A percentile compares a stretch with the other conserved stretches of the same genome.
phyloP scores from a whole-genome alignment of 495 filamentous ascomycete genomes.

The Cetradonia linearis region DNA sequence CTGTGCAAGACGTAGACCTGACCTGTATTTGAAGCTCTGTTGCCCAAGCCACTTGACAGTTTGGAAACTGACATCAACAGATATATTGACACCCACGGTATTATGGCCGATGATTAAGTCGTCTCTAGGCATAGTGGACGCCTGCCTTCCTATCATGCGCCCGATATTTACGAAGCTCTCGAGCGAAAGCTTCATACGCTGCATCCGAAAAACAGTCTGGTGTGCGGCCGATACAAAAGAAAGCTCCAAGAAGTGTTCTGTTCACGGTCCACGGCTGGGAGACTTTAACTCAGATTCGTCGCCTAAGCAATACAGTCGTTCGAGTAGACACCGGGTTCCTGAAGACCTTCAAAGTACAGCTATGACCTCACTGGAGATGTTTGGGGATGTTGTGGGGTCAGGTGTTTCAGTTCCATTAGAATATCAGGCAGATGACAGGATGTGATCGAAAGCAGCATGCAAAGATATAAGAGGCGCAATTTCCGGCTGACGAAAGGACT shows the following conservation, averaged over 20 bases:
- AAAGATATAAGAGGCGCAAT: too few relatives aligned
- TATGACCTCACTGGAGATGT: background rate
- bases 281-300: background rate
- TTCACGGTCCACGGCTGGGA: background rate
- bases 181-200: background rate
- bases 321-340: background rate
- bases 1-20: background rate
- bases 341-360: background rate
- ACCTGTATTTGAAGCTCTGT: background rate
- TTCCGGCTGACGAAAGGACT: background rate
- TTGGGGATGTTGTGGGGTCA: background rate
- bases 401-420: background rate
- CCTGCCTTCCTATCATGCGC: constrained; percentile 8
- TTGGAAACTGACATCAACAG: background rate
- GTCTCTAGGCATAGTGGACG: background rate
- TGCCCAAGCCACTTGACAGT: background rate
- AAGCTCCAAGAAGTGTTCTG: background rate
- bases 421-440: background rate
- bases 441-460: background rate
- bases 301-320: background rate
- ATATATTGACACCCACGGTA: background rate
- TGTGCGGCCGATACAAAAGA: background rate
- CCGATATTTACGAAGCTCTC: background rate
- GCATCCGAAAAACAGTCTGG: background rate
- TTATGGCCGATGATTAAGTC: constrained; percentile 6